Percentiles rank a stretch among this genome's conserved stretches.
These are phyloP conservation scores for Boletellus ananas DNA, from an alignment of 768 basidiomycete species.

Conservation along the genomic window DNA sequence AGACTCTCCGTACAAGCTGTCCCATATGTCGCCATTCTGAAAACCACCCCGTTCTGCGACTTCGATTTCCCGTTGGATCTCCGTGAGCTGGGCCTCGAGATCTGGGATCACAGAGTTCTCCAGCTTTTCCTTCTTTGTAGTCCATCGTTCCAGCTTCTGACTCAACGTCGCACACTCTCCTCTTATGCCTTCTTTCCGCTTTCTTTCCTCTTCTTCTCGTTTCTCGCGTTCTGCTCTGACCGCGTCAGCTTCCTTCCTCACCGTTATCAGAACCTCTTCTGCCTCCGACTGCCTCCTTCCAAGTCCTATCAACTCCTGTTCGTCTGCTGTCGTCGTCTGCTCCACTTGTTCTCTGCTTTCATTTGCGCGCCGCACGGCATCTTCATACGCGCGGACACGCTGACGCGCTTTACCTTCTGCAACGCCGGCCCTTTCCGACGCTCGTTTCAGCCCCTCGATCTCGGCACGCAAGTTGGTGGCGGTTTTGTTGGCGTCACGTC, in stretches of 20 bases:
- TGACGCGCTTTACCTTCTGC: constrained; percentile 80
- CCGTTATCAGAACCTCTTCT: constrained; percentile 38
- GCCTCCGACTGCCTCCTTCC: constrained; percentile 39
- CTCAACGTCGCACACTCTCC: constrained; percentile 53
- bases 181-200: constrained; percentile 52
- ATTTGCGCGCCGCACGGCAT: constrained; percentile 78
- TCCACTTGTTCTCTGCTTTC: constrained; percentile 48
- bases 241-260: constrained; percentile 44
- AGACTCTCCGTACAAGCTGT: constrained; percentile 11
- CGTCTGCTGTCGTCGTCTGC: constrained; percentile 35
- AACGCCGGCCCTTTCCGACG: constrained; percentile 73
- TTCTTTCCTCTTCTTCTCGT: constrained; percentile 48
- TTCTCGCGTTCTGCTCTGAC: constrained; percentile 44
- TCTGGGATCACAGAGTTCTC: constrained; percentile 57
- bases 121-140: constrained; percentile 61
- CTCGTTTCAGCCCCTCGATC: constrained; percentile 78
- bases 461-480: constrained; percentile 79
- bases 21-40: constrained; percentile 18
- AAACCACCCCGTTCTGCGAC: constrained; percentile 25
- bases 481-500: constrained; percentile 79
- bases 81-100: constrained; percentile 62
- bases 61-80: constrained; percentile 60
- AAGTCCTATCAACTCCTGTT: constrained; percentile 39
- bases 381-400: constrained; percentile 83
- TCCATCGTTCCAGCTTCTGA: constrained; percentile 66